Conservation (phyloP, 225 moss, liverwort and hornwort species). For the Sphagnum contortum region DNA sequence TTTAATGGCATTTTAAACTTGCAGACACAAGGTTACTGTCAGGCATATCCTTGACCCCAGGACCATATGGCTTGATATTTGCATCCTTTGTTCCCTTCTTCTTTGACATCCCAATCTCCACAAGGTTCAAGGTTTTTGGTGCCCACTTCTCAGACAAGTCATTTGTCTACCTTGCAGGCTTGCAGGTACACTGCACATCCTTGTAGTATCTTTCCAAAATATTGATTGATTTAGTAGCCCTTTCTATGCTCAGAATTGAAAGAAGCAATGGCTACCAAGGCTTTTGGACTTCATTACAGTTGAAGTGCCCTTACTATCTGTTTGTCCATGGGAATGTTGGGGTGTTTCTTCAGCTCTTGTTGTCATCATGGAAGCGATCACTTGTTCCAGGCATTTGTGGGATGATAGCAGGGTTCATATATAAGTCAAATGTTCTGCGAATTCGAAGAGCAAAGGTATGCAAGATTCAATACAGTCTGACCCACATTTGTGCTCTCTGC, state of each 20-base stretch:
- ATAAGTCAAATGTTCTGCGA: slow-evolving; percentile 76
- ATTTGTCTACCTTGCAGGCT: slow-evolving; percentile 85
- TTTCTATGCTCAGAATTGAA: neutral
- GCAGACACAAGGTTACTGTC: slow-evolving; percentile 46
- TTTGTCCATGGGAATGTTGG: neutral
- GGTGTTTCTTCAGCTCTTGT: slow-evolving; percentile 55
- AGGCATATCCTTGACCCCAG: slow-evolving; percentile 62
- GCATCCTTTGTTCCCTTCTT: slow-evolving; percentile 90
- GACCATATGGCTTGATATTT: slow-evolving; percentile 90
- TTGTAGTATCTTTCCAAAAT: neutral
- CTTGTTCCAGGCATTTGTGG: slow-evolving; percentile 88
- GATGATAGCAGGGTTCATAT: slow-evolving; percentile 76
- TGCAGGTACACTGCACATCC: slow-evolving; percentile 39
- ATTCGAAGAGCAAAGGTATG: slow-evolving; percentile 72
- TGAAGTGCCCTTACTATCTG: neutral
- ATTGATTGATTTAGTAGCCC: slow-evolving; percentile 3
- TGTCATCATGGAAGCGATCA: slow-evolving; percentile 85
- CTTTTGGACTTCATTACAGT: no score
- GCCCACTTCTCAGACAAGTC: slow-evolving; percentile 90
- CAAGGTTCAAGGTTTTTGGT: slow-evolving; percentile 75
- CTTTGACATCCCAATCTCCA: slow-evolving; percentile 92
- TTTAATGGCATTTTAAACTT: neutral
- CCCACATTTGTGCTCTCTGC: neutral
- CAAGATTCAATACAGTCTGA: neutral
- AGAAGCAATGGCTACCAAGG: no score